Evolutionary conservation across 495 filamentous ascomycete genomes (phyloP).

Genomic region (Aspergillus affinis): DNA sequence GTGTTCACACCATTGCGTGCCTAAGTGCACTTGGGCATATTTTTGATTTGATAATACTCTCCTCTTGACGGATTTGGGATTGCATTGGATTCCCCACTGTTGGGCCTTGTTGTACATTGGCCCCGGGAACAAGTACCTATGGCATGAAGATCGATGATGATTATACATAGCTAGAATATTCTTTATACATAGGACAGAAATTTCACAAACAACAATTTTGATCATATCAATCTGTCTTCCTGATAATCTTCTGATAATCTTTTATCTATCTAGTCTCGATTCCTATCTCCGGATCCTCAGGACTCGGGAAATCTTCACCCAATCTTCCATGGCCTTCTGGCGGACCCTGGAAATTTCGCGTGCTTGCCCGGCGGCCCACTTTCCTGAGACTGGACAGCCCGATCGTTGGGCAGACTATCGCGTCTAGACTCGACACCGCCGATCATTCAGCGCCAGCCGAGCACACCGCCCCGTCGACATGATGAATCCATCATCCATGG

Average conservation of each 20-base stretch:
- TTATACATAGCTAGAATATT: slow-evolving; percentile 9
- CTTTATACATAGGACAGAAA: slow-evolving; percentile 1
- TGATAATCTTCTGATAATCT: background rate
- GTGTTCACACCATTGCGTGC: slow-evolving; percentile 9
- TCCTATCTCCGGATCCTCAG: background rate
- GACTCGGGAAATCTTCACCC: background rate
- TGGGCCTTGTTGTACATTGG: background rate
- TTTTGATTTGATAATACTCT: slow-evolving; percentile 9
- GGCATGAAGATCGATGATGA: slow-evolving; percentile 10
- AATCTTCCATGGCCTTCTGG: background rate
- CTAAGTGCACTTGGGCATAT: slow-evolving; percentile 14
- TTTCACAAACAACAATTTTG: background rate
- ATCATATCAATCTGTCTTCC: background rate
- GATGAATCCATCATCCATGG: slow-evolving; percentile 6
- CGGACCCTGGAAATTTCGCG: background rate
- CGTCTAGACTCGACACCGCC: slow-evolving; percentile 7
- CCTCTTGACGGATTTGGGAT: slow-evolving; percentile 4
- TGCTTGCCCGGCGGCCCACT: background rate
- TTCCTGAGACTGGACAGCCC: background rate
- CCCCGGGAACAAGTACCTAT: background rate
- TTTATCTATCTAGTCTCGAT: background rate
- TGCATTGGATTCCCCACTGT: slow-evolving; percentile 9
- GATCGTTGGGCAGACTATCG: slow-evolving; percentile 12
- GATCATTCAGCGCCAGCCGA: slow-evolving; percentile 3
- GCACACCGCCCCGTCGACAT: slow-evolving; percentile 7